Conservation (phyloP, 176 grass and related monocot genomes). For the Bonia amplexicaulis region DNA sequence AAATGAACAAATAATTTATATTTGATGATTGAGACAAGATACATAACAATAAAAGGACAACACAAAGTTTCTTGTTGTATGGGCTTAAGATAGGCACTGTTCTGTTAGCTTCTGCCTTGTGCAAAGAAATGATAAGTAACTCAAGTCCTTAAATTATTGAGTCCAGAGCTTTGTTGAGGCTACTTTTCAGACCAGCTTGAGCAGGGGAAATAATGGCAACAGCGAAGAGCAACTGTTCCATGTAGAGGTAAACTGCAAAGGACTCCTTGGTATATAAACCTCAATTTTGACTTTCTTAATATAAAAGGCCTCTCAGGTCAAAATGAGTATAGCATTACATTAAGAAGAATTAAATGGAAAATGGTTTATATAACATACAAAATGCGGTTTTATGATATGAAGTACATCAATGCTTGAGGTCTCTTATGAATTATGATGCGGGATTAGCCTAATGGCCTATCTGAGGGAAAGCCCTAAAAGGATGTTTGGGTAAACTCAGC, state of each 20-base stretch:
- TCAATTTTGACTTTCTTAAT: neutral
- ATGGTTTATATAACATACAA: neutral
- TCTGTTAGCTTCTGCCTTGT: neutral
- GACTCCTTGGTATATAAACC: neutral
- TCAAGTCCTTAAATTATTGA: neutral
- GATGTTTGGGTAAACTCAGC: neutral
- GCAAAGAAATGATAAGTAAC: neutral
- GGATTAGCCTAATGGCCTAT: neutral
- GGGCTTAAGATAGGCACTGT: neutral
- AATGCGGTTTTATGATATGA: neutral
- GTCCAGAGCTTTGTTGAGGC: neutral
- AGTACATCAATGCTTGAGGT: neutral
- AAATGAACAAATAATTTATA: neutral
- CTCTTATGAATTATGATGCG: neutral
- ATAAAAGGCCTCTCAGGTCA: neutral
- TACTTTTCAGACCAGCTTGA: neutral
- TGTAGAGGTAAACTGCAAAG: neutral
- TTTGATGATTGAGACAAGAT: neutral
- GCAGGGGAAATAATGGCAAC: neutral
- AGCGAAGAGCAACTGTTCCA: neutral
- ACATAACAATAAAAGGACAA: neutral
- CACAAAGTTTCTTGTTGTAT: neutral
- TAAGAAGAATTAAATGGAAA: neutral
- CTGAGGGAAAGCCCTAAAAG: neutral
- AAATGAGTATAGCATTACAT: neutral